Evolutionary conservation across 2,329 filamentous ascomycete genomes (phyloP), one percentile per base, ranked within the genome.

Genomic region (Xenoacremonium recifei): DNA sequence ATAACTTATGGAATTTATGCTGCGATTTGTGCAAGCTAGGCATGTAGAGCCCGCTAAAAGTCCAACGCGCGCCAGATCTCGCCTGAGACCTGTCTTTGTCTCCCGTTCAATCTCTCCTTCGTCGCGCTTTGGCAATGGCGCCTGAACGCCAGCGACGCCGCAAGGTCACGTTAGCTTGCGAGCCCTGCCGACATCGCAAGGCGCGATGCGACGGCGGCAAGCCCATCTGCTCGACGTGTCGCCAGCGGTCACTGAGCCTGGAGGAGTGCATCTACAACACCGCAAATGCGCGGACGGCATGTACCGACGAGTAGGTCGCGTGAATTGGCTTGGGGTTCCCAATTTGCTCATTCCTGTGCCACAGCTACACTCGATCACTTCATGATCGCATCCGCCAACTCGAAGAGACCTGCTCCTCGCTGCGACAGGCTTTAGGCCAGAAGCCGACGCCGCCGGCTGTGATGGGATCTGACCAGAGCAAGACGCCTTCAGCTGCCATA

Each of bases 161-260:
- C 29, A 54, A 54, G 42, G 59, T 69, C n/a, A 54, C 65, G 2
- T 51, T 70, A 6, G 69, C 67, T 12, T 72, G 69, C 44, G 67
- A 70, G 40, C 59, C 64, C 4, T 72, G 69, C 39, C 58, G 68
- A 20, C 61, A 66, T 38, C 63, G 66, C 35, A 71, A 72, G 47
- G 55, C 64, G 5, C 62, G 65, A 2, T 71, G 68, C 40, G 68
- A 72, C 47, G 68, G 68, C 16, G 55, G 40, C n/a, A 70, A 70
- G 48, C 70, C 69, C 18, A 64, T 72, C 11, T 73, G 69, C 51
- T 66, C 63, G n/a, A 63, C 65, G 3, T 72, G 70, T 39, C 53
- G 53, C 31, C 60, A 62, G 11, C 61, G 67, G 11, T 58, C 56
- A 2, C 54, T 65, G 19, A 45, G 49, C 4, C 47, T 65, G 6